A percentile compares a stretch with the other conserved stretches of the same genome.
Conservation (phyloP, 2,329 filamentous ascomycete genomes). For the Cladosporium sp. region DNA sequence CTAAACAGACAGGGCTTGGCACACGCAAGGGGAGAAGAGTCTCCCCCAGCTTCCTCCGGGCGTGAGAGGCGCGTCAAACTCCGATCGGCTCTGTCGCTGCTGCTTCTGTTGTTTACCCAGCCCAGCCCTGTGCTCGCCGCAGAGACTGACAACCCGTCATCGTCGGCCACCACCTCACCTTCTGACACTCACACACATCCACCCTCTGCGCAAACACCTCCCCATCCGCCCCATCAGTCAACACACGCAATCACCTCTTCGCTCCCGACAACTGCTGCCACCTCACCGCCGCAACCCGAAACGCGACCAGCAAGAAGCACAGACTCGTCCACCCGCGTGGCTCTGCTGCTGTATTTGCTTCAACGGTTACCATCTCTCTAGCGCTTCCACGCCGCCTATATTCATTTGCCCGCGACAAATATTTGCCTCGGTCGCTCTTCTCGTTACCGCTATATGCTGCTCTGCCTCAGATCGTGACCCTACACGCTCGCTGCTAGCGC, state of each 20-base stretch:
- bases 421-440: background rate
- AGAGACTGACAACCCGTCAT: background rate
- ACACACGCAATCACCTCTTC: no score
- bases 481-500: background rate
- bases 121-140: no score
- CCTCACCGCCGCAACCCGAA: background rate
- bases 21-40: no score
- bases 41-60: no score
- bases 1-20: no score
- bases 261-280: background rate
- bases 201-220: background rate
- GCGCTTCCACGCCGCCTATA: conserved; percentile 4
- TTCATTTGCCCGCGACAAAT: conserved; percentile 13
- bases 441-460: conserved; percentile 1
- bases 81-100: no score
- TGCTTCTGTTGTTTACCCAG: no score
- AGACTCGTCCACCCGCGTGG: conserved; percentile 9
- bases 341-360: conserved; percentile 7
- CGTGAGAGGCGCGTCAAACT: no score
- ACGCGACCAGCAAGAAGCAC: conserved; percentile 8
- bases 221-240: no score
- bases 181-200: background rate
- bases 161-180: background rate
- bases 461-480: conserved; percentile 2
- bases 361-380: conserved; percentile 1